Base-by-base conservation (phyloP, 1,139 yeast species). In the Fermentozyma sake region DNA sequence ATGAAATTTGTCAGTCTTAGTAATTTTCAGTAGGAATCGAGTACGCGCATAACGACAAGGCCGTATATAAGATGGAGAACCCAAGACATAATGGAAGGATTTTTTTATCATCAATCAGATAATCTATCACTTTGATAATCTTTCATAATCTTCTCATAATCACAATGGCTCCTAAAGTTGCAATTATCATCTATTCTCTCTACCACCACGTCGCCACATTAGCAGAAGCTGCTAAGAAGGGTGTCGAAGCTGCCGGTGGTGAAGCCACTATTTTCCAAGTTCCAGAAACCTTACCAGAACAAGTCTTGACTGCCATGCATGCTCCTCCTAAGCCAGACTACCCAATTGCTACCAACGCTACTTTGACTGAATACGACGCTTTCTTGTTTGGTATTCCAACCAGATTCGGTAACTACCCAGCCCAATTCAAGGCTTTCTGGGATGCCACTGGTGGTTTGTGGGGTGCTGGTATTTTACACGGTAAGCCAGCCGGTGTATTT, bases 311-410 rank as follows among this genome's bases (percentile, higher is more conserved):
- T 18, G 29, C 33, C 31, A 33, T 61, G 48, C 50, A 54, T 33
- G 66, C 66, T 19, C 60, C 64, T 12, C 39, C 55, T 13, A 57
- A 47, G 46, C 53, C 57, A 23, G 49, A 49, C 34, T 49, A 49
- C 46, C 64, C 64, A 31, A 44, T 50, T 38, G 64, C 61, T 21
- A 44, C 55, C 20, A 33, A 44, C 26, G 58, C 55, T 14, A 55
- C 62, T 18, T 54, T 61, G 42, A 44, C 44, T 15, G 36, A 45
- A 28, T 59, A 57, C 46, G 64, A 61, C 40, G 64, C 62, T 10
- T 60, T 57, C 41, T 38, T 61, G 34, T 57, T 61, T 33, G 68
- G 68, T 32, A 42, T 59, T 24, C 66, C 68, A 24, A 59, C 68
- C 37, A 49, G 68, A 43, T 61, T 41, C 41, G 65, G 66, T 38